These are phyloP conservation scores for Fraxinus sp. DNA, from an alignment of 305 asterid species.

Conservation along the genomic window DNA sequence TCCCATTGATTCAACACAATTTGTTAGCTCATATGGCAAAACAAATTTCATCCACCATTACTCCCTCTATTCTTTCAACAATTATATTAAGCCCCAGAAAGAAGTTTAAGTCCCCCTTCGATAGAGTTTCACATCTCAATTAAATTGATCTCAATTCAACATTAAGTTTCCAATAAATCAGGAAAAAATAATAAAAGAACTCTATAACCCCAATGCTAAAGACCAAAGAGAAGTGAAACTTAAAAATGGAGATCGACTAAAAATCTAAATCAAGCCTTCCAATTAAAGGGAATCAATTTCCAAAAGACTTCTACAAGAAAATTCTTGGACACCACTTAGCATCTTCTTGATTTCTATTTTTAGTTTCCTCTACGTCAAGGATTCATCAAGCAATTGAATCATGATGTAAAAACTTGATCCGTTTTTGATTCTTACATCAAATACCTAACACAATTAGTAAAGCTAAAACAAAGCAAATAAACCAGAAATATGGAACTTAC, in stretches of 20 bases:
- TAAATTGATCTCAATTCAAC: conserved; percentile 13
- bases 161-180: background rate
- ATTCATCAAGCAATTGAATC: conserved; percentile 31
- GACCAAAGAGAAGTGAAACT: background rate
- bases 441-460: background rate
- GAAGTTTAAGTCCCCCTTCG: background rate
- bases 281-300: conserved; percentile 11
- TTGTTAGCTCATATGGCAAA: conserved; percentile 27
- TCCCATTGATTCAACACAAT: conserved; percentile 27
- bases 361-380: conserved; percentile 35
- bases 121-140: background rate
- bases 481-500: background rate
- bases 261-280: conserved; percentile 43
- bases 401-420: conserved; percentile 13
- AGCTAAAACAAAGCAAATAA: conserved; percentile 12
- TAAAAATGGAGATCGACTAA: conserved; percentile 19
- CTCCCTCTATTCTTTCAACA: conserved; percentile 18
- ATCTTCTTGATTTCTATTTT: conserved; percentile 22
- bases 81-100: background rate
- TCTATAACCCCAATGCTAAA: background rate
- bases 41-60: conserved; percentile 25
- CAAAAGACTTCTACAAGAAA: background rate
- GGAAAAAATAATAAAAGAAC: conserved; percentile 8
- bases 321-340: conserved; percentile 21
- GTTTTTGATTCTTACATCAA: too few relatives aligned